Evolutionary conservation across 176 grass and related monocot genomes (phyloP).

Genomic region (Ensete glaucum): DNA sequence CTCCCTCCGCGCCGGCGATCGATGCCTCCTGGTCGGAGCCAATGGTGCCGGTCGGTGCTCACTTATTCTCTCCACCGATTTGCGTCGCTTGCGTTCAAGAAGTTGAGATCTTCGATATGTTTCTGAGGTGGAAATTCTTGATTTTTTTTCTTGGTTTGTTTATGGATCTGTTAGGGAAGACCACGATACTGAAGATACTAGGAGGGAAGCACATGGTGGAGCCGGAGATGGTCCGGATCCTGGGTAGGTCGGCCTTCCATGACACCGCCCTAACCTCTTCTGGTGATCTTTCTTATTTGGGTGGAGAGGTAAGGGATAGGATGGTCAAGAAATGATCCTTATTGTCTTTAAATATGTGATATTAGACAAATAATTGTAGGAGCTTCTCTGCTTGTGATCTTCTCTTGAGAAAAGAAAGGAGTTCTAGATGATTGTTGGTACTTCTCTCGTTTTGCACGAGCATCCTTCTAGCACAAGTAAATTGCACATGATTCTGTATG

Average conservation of each 20-base stretch:
- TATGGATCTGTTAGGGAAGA: conserved; percentile 55
- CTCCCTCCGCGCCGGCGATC: conserved; percentile 49
- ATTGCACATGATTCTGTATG: too few species aligned
- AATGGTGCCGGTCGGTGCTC: conserved; percentile 64
- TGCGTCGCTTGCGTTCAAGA: not conserved
- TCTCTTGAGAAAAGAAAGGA: not conserved
- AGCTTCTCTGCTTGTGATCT: not conserved
- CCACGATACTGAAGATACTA: conserved; percentile 91
- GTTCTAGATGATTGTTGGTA: not conserved
- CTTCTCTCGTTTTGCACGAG: too few species aligned
- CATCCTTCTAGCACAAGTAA: too few species aligned
- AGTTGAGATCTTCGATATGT: not conserved
- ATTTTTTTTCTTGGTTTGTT: not conserved
- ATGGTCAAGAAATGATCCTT: not conserved
- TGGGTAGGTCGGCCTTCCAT: conserved; percentile 86
- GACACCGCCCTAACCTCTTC: conserved; percentile 78
- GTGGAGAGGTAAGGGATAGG: conserved; percentile 51
- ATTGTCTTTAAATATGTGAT: too few species aligned
- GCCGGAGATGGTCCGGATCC: conserved; percentile 76
- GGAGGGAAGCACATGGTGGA: conserved; percentile 99
- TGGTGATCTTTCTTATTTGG: conserved; percentile 87
- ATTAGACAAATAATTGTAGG: not conserved
- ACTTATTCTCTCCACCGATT: not conserved
- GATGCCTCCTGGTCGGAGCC: conserved; percentile 85
- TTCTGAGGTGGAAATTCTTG: not conserved